These are phyloP conservation scores for Spirogloea muscicola DNA, from an alignment of 139 green algal species.

Conservation along the genomic window DNA sequence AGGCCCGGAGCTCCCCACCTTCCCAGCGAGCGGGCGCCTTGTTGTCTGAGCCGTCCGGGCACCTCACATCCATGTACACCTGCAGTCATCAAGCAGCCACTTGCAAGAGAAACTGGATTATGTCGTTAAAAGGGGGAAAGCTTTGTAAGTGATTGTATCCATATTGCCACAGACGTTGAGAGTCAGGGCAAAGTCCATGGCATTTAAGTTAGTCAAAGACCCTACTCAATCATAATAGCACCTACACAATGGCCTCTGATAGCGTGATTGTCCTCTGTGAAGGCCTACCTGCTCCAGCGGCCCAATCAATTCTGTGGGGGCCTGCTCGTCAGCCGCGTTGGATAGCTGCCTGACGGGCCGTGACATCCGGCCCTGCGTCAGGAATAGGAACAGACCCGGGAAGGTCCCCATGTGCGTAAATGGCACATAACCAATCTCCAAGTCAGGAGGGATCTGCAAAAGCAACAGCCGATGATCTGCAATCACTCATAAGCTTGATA, in stretches of 20 bases:
- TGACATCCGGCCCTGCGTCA: conserved; percentile 62
- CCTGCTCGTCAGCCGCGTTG: conserved; percentile 51
- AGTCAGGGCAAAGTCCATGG: too few relatives aligned
- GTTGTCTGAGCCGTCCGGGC: conserved; percentile 63
- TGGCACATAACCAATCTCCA: conserved; percentile 64
- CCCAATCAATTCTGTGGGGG: conserved; percentile 74
- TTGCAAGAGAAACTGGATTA: too few relatives aligned
- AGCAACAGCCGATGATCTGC: not conserved
- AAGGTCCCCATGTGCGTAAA: conserved; percentile 65
- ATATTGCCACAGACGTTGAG: too few relatives aligned
- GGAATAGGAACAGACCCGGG: conserved; percentile 87
- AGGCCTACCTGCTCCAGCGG: conserved; percentile 76
- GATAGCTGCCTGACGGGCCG: conserved; percentile 68
- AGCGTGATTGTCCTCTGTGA: too few relatives aligned
- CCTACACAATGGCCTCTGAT: not conserved
- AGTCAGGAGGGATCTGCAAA: not conserved
- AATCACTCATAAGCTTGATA: not conserved
- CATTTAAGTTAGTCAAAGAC: too few relatives aligned
- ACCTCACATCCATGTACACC: too few relatives aligned
- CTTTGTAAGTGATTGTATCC: too few relatives aligned
- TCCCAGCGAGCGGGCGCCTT: too few relatives aligned
- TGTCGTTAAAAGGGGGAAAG: too few relatives aligned
- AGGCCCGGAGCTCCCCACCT: too few relatives aligned
- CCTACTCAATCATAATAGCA: conserved; percentile 1
- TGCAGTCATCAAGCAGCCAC: too few relatives aligned